Conservation (phyloP, 129 eudicot species). For the Artemisia tridentata region DNA sequence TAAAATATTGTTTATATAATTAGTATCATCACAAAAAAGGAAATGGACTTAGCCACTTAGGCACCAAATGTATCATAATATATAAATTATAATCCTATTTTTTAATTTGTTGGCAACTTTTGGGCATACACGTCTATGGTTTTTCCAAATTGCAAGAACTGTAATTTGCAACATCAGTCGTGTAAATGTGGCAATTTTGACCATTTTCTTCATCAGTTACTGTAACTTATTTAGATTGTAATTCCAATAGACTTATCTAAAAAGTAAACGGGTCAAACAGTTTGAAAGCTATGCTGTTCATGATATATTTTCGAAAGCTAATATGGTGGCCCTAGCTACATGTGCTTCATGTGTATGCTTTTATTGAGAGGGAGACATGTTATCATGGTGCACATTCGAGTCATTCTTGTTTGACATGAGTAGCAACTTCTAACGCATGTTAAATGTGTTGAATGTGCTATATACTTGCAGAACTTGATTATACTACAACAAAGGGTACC, state of each 20-base stretch:
- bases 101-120: slow-evolving; percentile 5
- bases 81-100: slow-evolving; percentile 17
- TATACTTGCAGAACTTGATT: too few relatives aligned
- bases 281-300: too few relatives aligned
- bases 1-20: slow-evolving; percentile 18
- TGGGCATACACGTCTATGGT: not conserved
- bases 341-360: slow-evolving; percentile 7
- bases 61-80: slow-evolving; percentile 25
- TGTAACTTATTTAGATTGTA: too few relatives aligned
- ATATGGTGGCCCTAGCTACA: slow-evolving; percentile 17
- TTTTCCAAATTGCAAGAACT: not conserved
- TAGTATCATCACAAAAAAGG: not conserved
- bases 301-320: too few relatives aligned
- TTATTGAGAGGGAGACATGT: not conserved
- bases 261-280: too few relatives aligned
- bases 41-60: slow-evolving; percentile 12
- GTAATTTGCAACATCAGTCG: not conserved
- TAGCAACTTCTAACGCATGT: too few relatives aligned
- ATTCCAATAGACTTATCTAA: too few relatives aligned
- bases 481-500: too few relatives aligned
- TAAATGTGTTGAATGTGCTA: too few relatives aligned
- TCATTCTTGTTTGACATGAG: not conserved
- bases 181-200: not conserved
- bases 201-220: too few relatives aligned
- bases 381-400: not conserved